Conservation (phyloP, 805 yeast genomes). For the Lipomyces japonicus region DNA sequence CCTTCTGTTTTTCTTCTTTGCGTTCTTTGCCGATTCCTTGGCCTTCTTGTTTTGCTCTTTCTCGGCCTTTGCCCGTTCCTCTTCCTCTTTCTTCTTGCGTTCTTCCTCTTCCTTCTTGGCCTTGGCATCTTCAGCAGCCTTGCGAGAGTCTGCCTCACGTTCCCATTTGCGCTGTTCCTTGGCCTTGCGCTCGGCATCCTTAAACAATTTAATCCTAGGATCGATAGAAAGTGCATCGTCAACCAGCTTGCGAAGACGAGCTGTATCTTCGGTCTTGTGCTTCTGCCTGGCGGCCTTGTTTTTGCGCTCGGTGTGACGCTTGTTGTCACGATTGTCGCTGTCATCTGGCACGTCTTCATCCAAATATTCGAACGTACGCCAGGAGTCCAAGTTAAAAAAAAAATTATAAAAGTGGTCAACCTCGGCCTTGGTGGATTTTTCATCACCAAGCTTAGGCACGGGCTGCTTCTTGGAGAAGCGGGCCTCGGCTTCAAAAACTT, state of each 20-base stretch:
- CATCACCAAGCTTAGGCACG: constrained; percentile 74
- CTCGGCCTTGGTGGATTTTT: constrained; percentile 60
- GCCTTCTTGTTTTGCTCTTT: constrained; percentile 86
- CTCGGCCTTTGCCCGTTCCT: constrained; percentile 57
- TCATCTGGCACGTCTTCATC: constrained; percentile 99
- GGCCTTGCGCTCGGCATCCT: constrained; percentile 90
- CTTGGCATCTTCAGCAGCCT: constrained; percentile 90
- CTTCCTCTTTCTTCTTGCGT: constrained; percentile 70
- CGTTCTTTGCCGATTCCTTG: constrained; percentile 85
- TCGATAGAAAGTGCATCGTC: constrained; percentile 87
- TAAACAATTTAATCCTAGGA: constrained; percentile 91
- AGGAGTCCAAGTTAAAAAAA: constrained; percentile 92
- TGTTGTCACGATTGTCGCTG: constrained; percentile 98
- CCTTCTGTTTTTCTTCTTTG: constrained; percentile 96
- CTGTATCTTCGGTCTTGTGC: constrained; percentile 95
- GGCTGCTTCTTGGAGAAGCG: constrained; percentile 92
- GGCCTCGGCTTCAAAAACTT: constrained; percentile 83
- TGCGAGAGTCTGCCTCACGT: constrained; percentile 94
- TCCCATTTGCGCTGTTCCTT: constrained; percentile 97
- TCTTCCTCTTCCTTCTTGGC: constrained; percentile 86
- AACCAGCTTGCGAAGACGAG: constrained; percentile 77
- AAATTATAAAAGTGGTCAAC: constrained; percentile 86
- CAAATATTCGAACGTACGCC: constrained; percentile 97
- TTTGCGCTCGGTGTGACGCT: constrained; percentile 97
- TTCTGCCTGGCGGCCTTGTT: constrained; percentile 94